Evolutionary conservation across 345 rosid species (phyloP).

Genomic region (Rhizophora mangle): DNA sequence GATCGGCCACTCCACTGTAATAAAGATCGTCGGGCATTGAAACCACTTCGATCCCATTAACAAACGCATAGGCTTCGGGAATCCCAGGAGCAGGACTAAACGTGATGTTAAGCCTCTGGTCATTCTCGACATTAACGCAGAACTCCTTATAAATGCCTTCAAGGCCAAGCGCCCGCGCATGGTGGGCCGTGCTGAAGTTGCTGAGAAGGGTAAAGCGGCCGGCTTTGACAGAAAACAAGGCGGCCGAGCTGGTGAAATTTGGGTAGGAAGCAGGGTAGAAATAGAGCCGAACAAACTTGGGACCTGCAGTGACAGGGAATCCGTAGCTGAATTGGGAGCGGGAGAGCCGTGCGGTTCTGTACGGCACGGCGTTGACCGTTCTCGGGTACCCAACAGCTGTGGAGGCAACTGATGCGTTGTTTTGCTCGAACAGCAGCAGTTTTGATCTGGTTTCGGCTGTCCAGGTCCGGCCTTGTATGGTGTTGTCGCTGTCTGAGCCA

Average conservation of each 20-base stretch:
- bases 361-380: neutral
- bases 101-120: slow-evolving; percentile 25
- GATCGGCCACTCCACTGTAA: too few species aligned
- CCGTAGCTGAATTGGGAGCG: neutral
- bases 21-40: slow-evolving; percentile 17
- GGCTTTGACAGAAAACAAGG: slow-evolving; percentile 27
- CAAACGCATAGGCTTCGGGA: slow-evolving; percentile 26
- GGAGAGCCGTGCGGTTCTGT: neutral
- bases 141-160: slow-evolving; percentile 12
- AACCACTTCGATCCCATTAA: slow-evolving; percentile 40
- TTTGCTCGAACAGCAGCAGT: neutral
- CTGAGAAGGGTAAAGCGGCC: slow-evolving; percentile 19
- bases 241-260: neutral
- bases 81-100: slow-evolving; percentile 25
- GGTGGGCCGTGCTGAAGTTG: slow-evolving; percentile 26
- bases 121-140: neutral
- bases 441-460: neutral
- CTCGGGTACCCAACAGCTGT: neutral
- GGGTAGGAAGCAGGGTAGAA: slow-evolving; percentile 19
- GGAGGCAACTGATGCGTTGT: neutral
- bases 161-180: neutral
- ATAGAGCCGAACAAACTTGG: slow-evolving; percentile 23
- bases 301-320: neutral
- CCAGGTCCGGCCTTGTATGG: neutral
- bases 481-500: neutral